Base-by-base conservation (phyloP, 140 eudicot genomes). In the Erigeron philadelphicus region DNA sequence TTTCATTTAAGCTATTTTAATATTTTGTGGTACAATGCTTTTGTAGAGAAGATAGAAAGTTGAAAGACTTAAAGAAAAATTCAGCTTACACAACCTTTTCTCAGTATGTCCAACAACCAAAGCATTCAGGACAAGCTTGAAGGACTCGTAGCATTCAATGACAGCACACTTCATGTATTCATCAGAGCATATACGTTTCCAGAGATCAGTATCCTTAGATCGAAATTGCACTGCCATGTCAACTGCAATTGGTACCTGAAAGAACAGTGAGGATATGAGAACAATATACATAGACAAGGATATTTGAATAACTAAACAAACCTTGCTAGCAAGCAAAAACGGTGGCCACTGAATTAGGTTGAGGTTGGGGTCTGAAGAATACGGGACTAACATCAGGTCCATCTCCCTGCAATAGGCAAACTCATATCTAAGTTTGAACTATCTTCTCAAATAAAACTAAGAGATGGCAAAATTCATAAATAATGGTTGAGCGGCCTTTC, bases 141-240 rank as follows among this genome's bases (percentile, higher is more conserved):
- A 87, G 61, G 95, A 89, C 66, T 94, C 99, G 11, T 94, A 94
- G 85, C 97, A 94, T 83, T 94, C 99, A 56, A 85, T 83, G 63
- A 94, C 97, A 76, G 97, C 97, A 82, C 99, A 94, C 78, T 89
- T 87, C 95, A 89, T 85, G 57, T 89, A 89, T 67, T 94, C 97
- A 85, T 94, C 99, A 11, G 95, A 86, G 82, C 91, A 87, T 78
- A 94, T 87, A 44, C 95, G 97, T 81, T 79, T 94, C 97, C 99
- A 94, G 31, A 94, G 94, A 81, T 94, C 99, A 74, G 87, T 72
- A 64, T 94, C 99, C 67, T 84, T 94, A 64, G 85, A 73, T 67
- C 85, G 83, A 84, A 89, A 89, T 55, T 89, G 95, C 78, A 81
- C 91, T 41, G 99, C 97, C 97, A 94, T 94, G 67, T 94, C 97